Base-by-base conservation (phyloP, 805 yeast genomes). In the Wickerhamomyces bovis region DNA sequence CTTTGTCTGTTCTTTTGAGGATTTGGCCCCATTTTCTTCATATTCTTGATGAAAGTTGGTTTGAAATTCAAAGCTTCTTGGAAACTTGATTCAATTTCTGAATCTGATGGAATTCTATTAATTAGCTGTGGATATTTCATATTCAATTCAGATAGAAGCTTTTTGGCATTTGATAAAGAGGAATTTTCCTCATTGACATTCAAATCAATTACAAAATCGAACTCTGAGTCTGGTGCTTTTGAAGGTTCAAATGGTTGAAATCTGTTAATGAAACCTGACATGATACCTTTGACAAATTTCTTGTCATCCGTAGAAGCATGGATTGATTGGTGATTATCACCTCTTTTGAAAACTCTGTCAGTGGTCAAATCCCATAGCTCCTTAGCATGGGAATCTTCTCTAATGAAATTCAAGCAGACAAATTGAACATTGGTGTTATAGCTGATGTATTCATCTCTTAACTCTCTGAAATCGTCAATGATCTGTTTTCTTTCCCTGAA, bases 321-420 rank as follows among this genome's bases (percentile, higher is more conserved):
- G 35, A 94, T 86, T 2, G 90, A 80, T 62, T 86, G 96, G 62
- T 94, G 99, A 52, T 86, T 83, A 58, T 89, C 89, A 3, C 97
- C 97, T 55, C 99, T 74, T 3, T 60, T 58, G 6, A 71, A 42
- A 0, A 92, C 84, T 46, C 97, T 72, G 0, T 68, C 62, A 9
- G 68, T 63, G 0, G 97, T 86, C 0, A 80, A 49, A 2, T 69
- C 54, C 75, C 79, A 76, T 1, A 81, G 54, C 6, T 63, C 54
- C 1, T 60, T 50, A 13, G 64, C 56, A n/a, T 62, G 60, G 3
- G 66, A 67, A 2, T 66, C 62, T 5, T 65, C 52, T 0, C 76
- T 72, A 8, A 82, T 63, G 60, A 86, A 92, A 52, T 89, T 81
- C 41, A 90, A 60, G 21, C 88, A 86, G 25, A 92, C 73, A 43